Evolutionary conservation across 1,139 yeast genomes (phyloP).

Genomic region (Debaryomyces fabryi): DNA sequence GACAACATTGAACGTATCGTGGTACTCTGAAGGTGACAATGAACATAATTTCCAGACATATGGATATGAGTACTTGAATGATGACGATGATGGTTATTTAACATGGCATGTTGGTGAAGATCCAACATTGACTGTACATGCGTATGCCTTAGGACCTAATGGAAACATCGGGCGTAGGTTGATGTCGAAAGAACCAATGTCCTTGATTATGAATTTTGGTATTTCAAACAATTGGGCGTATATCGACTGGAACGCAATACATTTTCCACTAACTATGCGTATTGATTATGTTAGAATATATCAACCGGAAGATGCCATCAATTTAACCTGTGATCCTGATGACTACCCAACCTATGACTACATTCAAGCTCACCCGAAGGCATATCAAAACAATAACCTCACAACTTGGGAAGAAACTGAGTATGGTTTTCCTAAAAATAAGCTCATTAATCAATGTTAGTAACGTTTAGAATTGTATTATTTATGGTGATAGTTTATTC

Average conservation of each 20-base stretch:
- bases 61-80: conserved; percentile 78
- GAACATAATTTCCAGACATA: conserved; percentile 61
- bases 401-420: conserved; percentile 73
- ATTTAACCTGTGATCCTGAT: conserved; percentile 74
- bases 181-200: conserved; percentile 85
- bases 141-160: conserved; percentile 72
- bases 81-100: conserved; percentile 66
- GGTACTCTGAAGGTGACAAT: conserved; percentile 70
- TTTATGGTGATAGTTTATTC: background rate
- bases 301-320: conserved; percentile 59
- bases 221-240: conserved; percentile 81
- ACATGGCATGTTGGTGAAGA: conserved; percentile 80
- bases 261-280: conserved; percentile 68
- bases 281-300: conserved; percentile 80
- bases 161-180: conserved; percentile 81
- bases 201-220: conserved; percentile 76
- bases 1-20: conserved; percentile 67
- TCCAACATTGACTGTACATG: conserved; percentile 63
- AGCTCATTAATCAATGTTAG: conserved; percentile 22
- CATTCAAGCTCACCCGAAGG: conserved; percentile 62
- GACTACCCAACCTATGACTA: conserved; percentile 76
- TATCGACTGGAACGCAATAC: conserved; percentile 72
- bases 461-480: background rate
- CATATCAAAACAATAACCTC: conserved; percentile 62
- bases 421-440: conserved; percentile 58